Evolutionary conservation across 2,329 filamentous ascomycete species (phyloP).

Genomic region (Colletotrichum tabaci): DNA sequence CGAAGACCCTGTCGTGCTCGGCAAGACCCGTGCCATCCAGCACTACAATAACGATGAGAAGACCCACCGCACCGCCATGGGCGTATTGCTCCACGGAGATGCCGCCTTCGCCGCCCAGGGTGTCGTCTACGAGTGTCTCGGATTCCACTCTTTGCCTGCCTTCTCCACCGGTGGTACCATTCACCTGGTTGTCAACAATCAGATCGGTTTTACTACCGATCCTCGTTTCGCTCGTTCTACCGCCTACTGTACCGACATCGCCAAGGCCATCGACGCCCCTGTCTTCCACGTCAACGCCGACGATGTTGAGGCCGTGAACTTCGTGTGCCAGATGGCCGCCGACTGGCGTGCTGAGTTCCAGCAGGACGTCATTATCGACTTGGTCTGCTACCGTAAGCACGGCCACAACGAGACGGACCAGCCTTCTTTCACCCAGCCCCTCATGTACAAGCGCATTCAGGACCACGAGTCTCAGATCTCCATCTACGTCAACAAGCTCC

Average conservation of each 20-base stretch:
- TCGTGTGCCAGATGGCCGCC: slow-evolving; percentile 95
- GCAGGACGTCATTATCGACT: slow-evolving; percentile 96
- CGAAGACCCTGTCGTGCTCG: slow-evolving; percentile 96
- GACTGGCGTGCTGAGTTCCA: slow-evolving; percentile 99
- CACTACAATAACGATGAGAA: slow-evolving; percentile 99
- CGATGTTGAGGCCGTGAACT: slow-evolving; percentile 98
- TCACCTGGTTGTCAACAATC: slow-evolving; percentile 98
- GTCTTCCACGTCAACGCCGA: slow-evolving; percentile 99
- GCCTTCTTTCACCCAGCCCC: slow-evolving; percentile 98
- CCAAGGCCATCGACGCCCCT: slow-evolving; percentile 97
- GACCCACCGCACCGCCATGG: slow-evolving; percentile 91
- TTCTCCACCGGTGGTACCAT: slow-evolving; percentile 98
- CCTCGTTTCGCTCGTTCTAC: slow-evolving; percentile 97
- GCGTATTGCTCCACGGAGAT: slow-evolving; percentile 95
- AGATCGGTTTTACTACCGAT: slow-evolving; percentile 99
- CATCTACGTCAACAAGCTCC: slow-evolving; percentile 91
- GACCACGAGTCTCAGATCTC: slow-evolving; percentile 88
- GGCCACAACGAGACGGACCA: slow-evolving; percentile 99
- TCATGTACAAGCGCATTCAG: slow-evolving; percentile 99
- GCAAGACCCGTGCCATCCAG: slow-evolving; percentile 97
- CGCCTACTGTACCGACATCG: slow-evolving; percentile 98
- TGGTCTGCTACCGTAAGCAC: slow-evolving; percentile 99
- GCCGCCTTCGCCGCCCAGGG: slow-evolving; percentile 97
- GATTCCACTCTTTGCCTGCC: slow-evolving; percentile 94
- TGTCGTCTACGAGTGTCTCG: slow-evolving; percentile 98